These are phyloP conservation scores for Ophiostoma tasmaniense DNA, from an alignment of 2,329 filamentous ascomycete genomes.

Conservation along the genomic window DNA sequence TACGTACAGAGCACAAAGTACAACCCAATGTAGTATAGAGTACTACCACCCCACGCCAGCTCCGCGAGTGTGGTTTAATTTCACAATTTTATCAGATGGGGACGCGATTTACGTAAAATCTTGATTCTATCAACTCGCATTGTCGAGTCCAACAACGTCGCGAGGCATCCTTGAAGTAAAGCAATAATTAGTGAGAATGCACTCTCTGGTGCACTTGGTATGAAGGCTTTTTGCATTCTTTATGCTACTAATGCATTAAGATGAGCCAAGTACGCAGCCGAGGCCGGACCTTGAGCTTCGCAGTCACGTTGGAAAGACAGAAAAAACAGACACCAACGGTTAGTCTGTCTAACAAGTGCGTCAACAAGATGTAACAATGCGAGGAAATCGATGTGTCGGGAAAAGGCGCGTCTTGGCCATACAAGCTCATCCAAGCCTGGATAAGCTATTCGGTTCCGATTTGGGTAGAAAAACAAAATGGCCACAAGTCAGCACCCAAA, in stretches of 20 bases:
- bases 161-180: background rate
- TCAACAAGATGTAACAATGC: background rate
- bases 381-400: background rate
- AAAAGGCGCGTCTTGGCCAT: background rate
- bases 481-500: background rate
- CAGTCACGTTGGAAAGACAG: background rate
- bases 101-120: background rate
- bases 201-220: background rate
- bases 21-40: background rate
- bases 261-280: background rate
- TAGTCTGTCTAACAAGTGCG: background rate
- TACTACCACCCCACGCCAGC: background rate
- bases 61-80: background rate
- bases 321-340: background rate
- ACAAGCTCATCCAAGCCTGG: background rate
- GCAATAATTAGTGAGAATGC: background rate
- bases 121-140: background rate
- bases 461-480: background rate
- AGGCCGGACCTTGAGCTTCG: background rate
- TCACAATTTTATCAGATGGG: background rate
- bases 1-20: background rate
- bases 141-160: background rate
- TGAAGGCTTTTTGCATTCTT: background rate
- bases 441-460: background rate
- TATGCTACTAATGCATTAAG: background rate